Conservation (phyloP, 208 protist genomes). For the Leishmania arabica region DNA sequence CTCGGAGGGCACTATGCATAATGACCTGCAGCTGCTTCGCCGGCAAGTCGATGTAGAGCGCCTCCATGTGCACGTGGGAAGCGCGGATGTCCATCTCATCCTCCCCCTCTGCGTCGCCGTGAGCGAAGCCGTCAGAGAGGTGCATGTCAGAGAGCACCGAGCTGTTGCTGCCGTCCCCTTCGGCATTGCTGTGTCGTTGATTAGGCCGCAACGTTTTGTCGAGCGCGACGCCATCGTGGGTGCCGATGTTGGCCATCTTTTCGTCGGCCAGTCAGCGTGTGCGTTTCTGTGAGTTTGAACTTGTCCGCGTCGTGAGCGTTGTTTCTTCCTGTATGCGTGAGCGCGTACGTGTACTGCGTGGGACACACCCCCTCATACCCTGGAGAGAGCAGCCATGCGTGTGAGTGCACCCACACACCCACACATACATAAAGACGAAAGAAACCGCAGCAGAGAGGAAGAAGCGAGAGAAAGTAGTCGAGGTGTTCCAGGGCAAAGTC, state of each 20-base stretch:
- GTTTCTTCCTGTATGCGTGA: background rate
- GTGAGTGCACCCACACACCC: background rate
- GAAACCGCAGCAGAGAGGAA: background rate
- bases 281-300: background rate
- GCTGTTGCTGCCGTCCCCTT: constrained; percentile 20
- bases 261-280: background rate
- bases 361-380: background rate
- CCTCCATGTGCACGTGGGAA: constrained; percentile 38
- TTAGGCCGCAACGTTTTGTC: constrained; percentile 26
- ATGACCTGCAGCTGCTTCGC: constrained; percentile 58
- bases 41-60: constrained; percentile 66
- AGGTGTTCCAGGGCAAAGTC: background rate
- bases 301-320: background rate
- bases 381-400: background rate
- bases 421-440: background rate
- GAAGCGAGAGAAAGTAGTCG: background rate
- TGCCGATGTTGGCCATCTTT: constrained; percentile 12
- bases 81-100: constrained; percentile 71
- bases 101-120: constrained; percentile 15
- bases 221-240: constrained; percentile 8
- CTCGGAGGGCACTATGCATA: constrained; percentile 62
- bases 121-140: constrained; percentile 12
- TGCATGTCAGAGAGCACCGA: constrained; percentile 26
- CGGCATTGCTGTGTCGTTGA: constrained; percentile 12
- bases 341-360: background rate